Evolutionary conservation across 441 rosid species (phyloP), one percentile per base, ranked within the genome.

Genomic region (California macrophylla): DNA sequence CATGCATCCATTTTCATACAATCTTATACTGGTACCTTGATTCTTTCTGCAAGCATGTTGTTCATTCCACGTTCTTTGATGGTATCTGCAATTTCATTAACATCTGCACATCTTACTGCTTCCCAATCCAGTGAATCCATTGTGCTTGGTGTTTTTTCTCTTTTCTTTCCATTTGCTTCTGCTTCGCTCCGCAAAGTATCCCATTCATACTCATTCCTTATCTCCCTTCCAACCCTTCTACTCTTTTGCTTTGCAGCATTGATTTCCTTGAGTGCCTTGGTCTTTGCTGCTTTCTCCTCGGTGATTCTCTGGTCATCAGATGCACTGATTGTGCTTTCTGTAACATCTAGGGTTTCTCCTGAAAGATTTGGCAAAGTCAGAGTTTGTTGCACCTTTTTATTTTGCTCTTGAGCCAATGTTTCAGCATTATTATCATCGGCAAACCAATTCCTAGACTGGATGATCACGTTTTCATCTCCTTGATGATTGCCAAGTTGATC

Each of bases 41-140:
- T 87, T 77, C 94, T 85, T 75, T 75, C 83, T 0, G 91, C 91
- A 67, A 89, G 91, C 78, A 77, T 80, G 71, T 87, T 84, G 80
- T 93, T 93, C 96, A 92, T 93, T 36, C 99, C 99, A 72, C 99
- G 81, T 71, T 83, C 97, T 82, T 82, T 91, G 63, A 96, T 96
- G 42, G 90, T 67, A 0, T 83, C 76, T 50, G 98, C 76, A 67
- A 96, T 86, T 75, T 83, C 85, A 18, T 67, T 54, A 52, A 86
- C 78, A 47, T 66, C 66, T 52, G 90, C 91, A 45, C 76, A 47
- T 77, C 98, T 88, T 77, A 96, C 28, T 67, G 96, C 93, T 85
- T 91, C 94, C 64, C 86, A 93, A 82, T 96, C 97, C 54, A 92
- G 60, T 21, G 98, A 87, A 82, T 96, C 97, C 90, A 75, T 82